Evolutionary conservation across 2,329 filamentous ascomycete genomes (phyloP).

Genomic region (Dothistroma pini): DNA sequence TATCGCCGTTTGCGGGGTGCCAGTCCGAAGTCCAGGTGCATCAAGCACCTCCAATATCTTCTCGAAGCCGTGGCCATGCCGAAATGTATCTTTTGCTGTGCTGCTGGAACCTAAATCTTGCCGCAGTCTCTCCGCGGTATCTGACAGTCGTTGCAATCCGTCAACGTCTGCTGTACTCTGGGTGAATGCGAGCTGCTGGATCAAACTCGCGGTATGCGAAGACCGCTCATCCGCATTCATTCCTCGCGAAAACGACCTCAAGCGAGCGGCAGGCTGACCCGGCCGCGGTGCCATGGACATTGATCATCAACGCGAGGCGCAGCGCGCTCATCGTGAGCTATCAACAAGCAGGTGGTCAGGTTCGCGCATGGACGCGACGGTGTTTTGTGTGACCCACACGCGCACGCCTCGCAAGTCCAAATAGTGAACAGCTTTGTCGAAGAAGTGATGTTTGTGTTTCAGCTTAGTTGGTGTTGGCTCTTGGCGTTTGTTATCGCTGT

Average conservation of each 20-base stretch:
- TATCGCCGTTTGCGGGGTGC: slow-evolving; percentile 14
- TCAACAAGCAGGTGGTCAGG: slow-evolving; percentile 8
- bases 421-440: background rate
- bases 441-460: background rate
- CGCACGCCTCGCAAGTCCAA: background rate
- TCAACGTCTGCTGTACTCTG: slow-evolving; percentile 16
- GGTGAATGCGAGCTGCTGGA: slow-evolving; percentile 18
- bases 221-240: slow-evolving; percentile 27
- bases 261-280: slow-evolving; percentile 20
- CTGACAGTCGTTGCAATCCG: slow-evolving; percentile 16
- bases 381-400: background rate
- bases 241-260: slow-evolving; percentile 28
- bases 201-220: slow-evolving; percentile 24
- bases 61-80: slow-evolving; percentile 32
- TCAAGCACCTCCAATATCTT: slow-evolving; percentile 23
- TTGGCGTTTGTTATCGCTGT: background rate
- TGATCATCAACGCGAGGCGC: slow-evolving; percentile 10
- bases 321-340: slow-evolving; percentile 21
- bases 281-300: slow-evolving; percentile 27
- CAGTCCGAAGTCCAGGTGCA: slow-evolving; percentile 12
- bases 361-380: slow-evolving; percentile 11
- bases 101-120: slow-evolving; percentile 17
- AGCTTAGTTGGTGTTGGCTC: background rate
- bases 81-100: slow-evolving; percentile 30
- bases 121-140: slow-evolving; percentile 21